Evolutionary conservation across 2,329 filamentous ascomycete species (phyloP).

Genomic region (Pezicula radicicola): DNA sequence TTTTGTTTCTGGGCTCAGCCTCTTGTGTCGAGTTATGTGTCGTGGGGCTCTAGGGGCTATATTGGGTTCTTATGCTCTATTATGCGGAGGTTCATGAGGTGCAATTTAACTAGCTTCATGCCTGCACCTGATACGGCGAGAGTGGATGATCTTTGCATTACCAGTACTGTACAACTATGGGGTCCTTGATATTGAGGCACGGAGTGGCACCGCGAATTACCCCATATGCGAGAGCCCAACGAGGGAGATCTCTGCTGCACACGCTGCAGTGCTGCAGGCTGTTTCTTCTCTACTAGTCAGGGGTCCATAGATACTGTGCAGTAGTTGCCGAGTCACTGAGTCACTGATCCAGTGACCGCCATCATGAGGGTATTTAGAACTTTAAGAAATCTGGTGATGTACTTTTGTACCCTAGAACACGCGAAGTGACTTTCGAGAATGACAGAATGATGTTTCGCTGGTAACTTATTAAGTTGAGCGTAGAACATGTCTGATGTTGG

Average conservation of each 20-base stretch:
- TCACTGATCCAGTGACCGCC: no score
- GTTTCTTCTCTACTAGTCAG: neutral
- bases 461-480: no score
- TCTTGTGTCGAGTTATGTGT: neutral
- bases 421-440: no score
- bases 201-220: neutral
- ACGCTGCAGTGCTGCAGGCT: neutral
- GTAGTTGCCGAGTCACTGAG: no score
- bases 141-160: neutral
- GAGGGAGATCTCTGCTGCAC: neutral
- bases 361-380: no score
- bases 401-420: no score
- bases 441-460: no score
- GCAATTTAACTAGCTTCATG: slow-evolving; percentile 1
- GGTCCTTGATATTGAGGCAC: neutral
- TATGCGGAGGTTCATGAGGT: neutral
- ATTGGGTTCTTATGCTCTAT: neutral
- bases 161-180: neutral
- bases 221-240: neutral
- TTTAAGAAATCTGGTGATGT: no score
- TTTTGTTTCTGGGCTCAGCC: neutral
- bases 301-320: no score
- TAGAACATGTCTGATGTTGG: no score
- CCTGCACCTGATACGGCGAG: neutral
- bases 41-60: neutral